Percentiles rank a stretch among this genome's conserved stretches.
Evolutionary conservation across 345 rosid genomes (phyloP).

Genomic region (thale cress (Arabidopsis thaliana)): DNA sequence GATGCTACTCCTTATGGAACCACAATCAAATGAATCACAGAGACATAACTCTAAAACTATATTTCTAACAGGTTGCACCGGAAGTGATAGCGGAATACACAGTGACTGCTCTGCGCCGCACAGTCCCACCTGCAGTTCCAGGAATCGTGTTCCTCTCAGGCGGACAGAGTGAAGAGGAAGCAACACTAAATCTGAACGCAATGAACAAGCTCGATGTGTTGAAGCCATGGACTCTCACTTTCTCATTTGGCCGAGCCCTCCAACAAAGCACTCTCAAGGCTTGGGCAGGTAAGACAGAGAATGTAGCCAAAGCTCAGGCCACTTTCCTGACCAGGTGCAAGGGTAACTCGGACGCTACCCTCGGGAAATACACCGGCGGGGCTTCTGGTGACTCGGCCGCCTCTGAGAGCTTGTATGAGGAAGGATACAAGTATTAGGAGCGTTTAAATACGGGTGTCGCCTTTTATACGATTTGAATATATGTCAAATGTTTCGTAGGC

Average conservation of each 20-base stretch:
- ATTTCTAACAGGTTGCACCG: conserved; percentile 55
- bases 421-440: conserved; percentile 81
- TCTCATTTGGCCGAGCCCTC: conserved; percentile 94
- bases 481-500: conserved; percentile 17
- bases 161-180: conserved; percentile 90
- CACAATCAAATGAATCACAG: conserved; percentile 5
- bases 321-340: conserved; percentile 77
- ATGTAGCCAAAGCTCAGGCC: conserved; percentile 71
- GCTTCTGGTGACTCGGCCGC: conserved; percentile 62
- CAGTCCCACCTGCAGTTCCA: conserved; percentile 88
- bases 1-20: background rate
- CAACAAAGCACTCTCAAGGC: conserved; percentile 94
- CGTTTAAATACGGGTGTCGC: background rate
- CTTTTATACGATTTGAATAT: conserved; percentile 10
- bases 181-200: conserved; percentile 79
- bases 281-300: conserved; percentile 88
- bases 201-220: conserved; percentile 80
- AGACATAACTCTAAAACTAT: background rate
- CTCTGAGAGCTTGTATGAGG: conserved; percentile 82
- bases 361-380: conserved; percentile 68
- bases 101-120: conserved; percentile 74
- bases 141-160: conserved; percentile 91
- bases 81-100: conserved; percentile 79
- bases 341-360: conserved; percentile 84
- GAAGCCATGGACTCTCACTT: conserved; percentile 93